A percentile compares a stretch with the other conserved stretches of the same genome.
phyloP scores from a whole-genome alignment of 139 green algal genomes.

The Microglena sp. region DNA sequence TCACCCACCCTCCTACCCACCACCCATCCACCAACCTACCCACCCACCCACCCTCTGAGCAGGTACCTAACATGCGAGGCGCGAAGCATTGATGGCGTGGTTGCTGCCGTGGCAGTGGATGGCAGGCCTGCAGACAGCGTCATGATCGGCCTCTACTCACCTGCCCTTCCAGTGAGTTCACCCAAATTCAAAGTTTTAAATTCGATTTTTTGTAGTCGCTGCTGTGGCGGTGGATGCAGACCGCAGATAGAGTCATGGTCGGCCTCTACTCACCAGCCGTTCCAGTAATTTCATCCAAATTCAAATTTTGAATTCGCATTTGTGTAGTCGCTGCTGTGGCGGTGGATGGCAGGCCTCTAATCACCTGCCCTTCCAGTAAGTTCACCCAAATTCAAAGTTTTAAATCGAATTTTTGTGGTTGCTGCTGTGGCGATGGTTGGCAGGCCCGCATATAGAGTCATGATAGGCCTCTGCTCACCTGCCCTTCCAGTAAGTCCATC shows the following conservation, averaged over 20 bases:
- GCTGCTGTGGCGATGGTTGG: not conserved
- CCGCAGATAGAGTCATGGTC: not conserved
- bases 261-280: slow-evolving; percentile 6
- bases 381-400: too few relatives aligned
- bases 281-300: too few relatives aligned
- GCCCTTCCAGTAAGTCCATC: slow-evolving; percentile 14
- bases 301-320: too few relatives aligned
- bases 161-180: slow-evolving; percentile 15
- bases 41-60: too few relatives aligned
- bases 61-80: too few relatives aligned
- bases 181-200: too few relatives aligned
- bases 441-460: not conserved
- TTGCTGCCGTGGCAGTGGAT: slow-evolving; percentile 27
- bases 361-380: slow-evolving; percentile 14
- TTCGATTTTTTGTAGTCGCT: too few relatives aligned
- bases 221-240: not conserved
- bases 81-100: not conserved
- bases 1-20: too few relatives aligned
- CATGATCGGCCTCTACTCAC: slow-evolving; percentile 27
- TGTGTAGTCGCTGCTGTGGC: too few relatives aligned
- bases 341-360: slow-evolving; percentile 36
- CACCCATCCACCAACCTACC: too few relatives aligned
- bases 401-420: too few relatives aligned
- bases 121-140: slow-evolving; percentile 40
- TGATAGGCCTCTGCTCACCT: not conserved